Percentiles rank a stretch among this genome's conserved stretches.
Evolutionary conservation across 257 asterid genomes (phyloP).

Genomic region (Knoxia roxburghii): DNA sequence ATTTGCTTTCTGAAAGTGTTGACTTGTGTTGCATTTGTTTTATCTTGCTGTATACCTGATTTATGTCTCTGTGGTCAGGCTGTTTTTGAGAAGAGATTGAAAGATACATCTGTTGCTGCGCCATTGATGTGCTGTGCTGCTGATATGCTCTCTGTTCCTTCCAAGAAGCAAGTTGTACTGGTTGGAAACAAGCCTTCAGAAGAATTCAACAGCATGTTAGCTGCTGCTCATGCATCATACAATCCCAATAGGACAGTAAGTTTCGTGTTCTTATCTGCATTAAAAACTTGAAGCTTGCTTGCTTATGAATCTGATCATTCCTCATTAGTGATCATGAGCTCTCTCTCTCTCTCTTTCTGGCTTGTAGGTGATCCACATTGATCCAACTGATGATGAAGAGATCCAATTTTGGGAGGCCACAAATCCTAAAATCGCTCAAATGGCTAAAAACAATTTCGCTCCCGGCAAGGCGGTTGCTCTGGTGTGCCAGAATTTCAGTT

Average conservation of each 20-base stretch:
- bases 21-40: neutral
- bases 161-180: slow-evolving; percentile 69
- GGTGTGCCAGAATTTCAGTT: slow-evolving; percentile 79
- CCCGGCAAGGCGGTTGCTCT: slow-evolving; percentile 52
- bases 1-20: neutral
- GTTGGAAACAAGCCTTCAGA: slow-evolving; percentile 42
- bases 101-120: slow-evolving; percentile 61
- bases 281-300: neutral
- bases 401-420: slow-evolving; percentile 63
- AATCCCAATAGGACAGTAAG: slow-evolving; percentile 68
- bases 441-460: slow-evolving; percentile 52
- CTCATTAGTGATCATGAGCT: neutral
- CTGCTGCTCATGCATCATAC: slow-evolving; percentile 73
- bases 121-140: slow-evolving; percentile 94
- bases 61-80: slow-evolving; percentile 39
- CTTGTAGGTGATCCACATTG: slow-evolving; percentile 76
- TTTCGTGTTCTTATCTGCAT: neutral
- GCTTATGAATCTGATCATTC: neutral
- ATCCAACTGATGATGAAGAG: slow-evolving; percentile 57
- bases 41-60: too few relatives aligned
- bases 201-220: slow-evolving; percentile 50
- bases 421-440: slow-evolving; percentile 51
- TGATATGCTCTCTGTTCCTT: slow-evolving; percentile 60
- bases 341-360: neutral
- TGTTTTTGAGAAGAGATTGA: slow-evolving; percentile 81